These are phyloP conservation scores for Salvia hispanica DNA, from an alignment of 257 asterid genomes.

Conservation along the genomic window DNA sequence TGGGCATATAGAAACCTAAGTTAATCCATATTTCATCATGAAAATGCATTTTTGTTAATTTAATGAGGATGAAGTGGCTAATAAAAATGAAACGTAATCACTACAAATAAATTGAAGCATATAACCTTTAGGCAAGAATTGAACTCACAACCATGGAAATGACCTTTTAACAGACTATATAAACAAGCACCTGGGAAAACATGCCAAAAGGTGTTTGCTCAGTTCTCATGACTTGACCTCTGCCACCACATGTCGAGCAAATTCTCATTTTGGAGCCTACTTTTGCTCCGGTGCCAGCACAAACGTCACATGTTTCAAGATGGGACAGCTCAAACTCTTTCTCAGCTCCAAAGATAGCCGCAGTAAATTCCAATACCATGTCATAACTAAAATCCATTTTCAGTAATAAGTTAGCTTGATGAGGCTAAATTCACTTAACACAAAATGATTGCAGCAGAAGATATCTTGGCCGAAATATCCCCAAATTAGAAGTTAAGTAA, in stretches of 20 bases:
- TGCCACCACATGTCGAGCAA: slow-evolving; percentile 97
- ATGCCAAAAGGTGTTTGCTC: slow-evolving; percentile 99
- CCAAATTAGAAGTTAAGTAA: slow-evolving; percentile 12
- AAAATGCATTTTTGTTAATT: slow-evolving; percentile 26
- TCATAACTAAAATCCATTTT: slow-evolving; percentile 70
- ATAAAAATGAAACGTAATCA: not conserved
- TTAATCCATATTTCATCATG: slow-evolving; percentile 24
- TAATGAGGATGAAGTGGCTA: slow-evolving; percentile 15
- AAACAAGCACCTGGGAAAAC: slow-evolving; percentile 85
- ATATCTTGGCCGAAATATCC: slow-evolving; percentile 13
- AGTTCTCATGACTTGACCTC: slow-evolving; percentile 99
- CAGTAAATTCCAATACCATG: slow-evolving; percentile 77
- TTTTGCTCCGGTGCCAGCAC: slow-evolving; percentile 96
- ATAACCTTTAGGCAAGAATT: slow-evolving; percentile 6
- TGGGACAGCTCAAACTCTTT: slow-evolving; percentile 91
- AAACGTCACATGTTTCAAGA: slow-evolving; percentile 88
- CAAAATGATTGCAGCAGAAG: slow-evolving; percentile 21
- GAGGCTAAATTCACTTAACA: slow-evolving; percentile 8
- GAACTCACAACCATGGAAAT: slow-evolving; percentile 26
- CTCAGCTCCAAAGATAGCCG: slow-evolving; percentile 93
- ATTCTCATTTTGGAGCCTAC: slow-evolving; percentile 92
- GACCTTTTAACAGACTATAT: slow-evolving; percentile 13
- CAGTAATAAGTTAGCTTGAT: slow-evolving; percentile 32
- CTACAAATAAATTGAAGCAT: not conserved
- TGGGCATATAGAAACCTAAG: slow-evolving; percentile 94